Evolutionary conservation across 805 yeast genomes (phyloP), one percentile per base, ranked within the genome.

Genomic region (Candida schatavii): DNA sequence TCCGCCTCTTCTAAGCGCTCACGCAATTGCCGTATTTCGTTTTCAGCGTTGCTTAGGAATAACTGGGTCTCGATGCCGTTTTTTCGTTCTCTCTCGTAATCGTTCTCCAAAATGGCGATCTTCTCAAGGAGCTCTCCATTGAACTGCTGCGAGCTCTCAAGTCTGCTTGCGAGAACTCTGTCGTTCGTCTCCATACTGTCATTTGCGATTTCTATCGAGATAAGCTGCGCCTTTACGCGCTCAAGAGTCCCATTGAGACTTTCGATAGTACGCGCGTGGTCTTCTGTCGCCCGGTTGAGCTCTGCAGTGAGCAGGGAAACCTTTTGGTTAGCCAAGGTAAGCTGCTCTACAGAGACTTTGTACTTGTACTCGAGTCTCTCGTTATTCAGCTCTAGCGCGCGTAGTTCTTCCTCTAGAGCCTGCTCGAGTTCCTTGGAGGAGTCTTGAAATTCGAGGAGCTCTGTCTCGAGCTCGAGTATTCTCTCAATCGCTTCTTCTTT

Each of bases 381-480:
- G 35, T 64, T 64, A 6, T 50, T 46, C 3, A 45, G 15, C 40
- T 70, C 75, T 15, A 66, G 47, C 7, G 51, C 60, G 35, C 59
- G 60, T 17, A 72, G 55, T 43, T 72, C 77, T n/a, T 60, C 64
- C 44, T 72, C 77, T 32, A 71, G 55, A 0, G 73, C 74, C 37
- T 57, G 68, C 42, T 72, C 77, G 25, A 72, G 54, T 35, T 71
- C 77, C 40, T 60, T 66, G 43, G 72, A 65, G 3, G 72, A 65
- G 30, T 66, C 72, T 44, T 69, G 74, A 45, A 70, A 72, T 44
- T 71, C 76, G 18, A 48, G 43, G 20, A 69, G 53, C 40, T 68
- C 74, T 17, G 46, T 50, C 42, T 70, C 75, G 14, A 70, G 56
- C 36, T 64, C 68, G 4, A 62, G 23, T 31, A 69, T 56, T 31